phyloP scores from a whole-genome alignment of 1,284 basidiomycete genomes.

The Pterula multifida region DNA sequence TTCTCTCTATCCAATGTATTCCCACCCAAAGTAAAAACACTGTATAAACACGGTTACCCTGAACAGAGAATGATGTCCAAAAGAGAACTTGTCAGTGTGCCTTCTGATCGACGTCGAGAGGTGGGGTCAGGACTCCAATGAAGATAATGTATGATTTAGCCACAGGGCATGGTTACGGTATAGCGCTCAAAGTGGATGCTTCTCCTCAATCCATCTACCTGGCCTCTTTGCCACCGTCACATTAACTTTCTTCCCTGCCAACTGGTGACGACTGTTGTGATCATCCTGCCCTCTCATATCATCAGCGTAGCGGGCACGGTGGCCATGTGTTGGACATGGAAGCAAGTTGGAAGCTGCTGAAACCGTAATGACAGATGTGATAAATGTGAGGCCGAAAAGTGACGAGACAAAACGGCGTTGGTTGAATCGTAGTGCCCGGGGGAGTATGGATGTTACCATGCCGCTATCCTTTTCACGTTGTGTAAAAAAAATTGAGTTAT shows the following conservation, averaged over 20 bases:
- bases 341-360: conserved; percentile 60
- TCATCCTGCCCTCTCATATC: conserved; percentile 44
- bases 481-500: no score
- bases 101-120: no score
- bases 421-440: conserved; percentile 49
- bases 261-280: conserved; percentile 16
- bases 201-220: conserved; percentile 76
- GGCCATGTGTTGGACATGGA: conserved; percentile 56
- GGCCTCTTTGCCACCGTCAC: conserved; percentile 50
- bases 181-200: conserved; percentile 19
- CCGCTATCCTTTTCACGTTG: background rate
- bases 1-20: background rate
- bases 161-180: no score
- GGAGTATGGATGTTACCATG: conserved; percentile 22
- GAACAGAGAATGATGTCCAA: no score
- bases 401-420: conserved; percentile 66
- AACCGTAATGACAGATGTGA: conserved; percentile 69
- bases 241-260: conserved; percentile 15
- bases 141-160: no score
- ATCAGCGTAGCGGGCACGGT: conserved; percentile 16
- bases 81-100: no score
- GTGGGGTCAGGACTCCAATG: no score
- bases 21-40: conserved; percentile 10
- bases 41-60: conserved; percentile 10
- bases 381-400: conserved; percentile 67